phyloP scores from a whole-genome alignment of 2,329 filamentous ascomycete genomes.

The Colletotrichum sp. region DNA sequence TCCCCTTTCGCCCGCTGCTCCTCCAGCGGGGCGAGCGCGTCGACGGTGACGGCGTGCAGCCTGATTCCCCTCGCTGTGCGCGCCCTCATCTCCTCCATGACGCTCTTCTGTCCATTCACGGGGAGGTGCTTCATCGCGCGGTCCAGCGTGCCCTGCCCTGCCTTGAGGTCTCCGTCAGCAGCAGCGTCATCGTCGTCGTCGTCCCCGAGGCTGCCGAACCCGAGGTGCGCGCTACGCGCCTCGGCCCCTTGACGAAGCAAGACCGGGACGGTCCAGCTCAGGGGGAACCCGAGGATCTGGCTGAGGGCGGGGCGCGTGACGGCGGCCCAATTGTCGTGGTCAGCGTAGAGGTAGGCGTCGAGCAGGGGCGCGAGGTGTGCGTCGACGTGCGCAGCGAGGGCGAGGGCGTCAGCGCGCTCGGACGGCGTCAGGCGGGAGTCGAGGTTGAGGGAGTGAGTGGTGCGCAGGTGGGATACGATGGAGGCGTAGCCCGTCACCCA shows the following conservation, averaged over 20 bases:
- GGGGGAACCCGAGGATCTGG: conserved; percentile 79
- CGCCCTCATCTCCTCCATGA: conserved; percentile 68
- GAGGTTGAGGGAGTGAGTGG: conserved; percentile 36
- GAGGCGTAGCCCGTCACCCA: conserved; percentile 66
- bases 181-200: conserved; percentile 51
- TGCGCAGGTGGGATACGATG: conserved; percentile 63
- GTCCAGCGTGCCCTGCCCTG: conserved; percentile 27
- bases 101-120: conserved; percentile 54
- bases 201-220: conserved; percentile 71
- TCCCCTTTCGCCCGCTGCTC: conserved; percentile 50
- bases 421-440: conserved; percentile 43
- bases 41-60: conserved; percentile 73
- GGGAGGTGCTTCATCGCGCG: conserved; percentile 26
- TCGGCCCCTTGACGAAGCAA: conserved; percentile 74
- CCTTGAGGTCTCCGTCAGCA: no score
- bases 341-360: conserved; percentile 88
- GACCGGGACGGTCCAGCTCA: conserved; percentile 86
- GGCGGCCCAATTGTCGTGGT: conserved; percentile 83
- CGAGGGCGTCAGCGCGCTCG: conserved; percentile 53
- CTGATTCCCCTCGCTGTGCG: conserved; percentile 77
- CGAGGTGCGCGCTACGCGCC: conserved; percentile 71
- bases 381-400: conserved; percentile 72
- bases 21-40: conserved; percentile 74
- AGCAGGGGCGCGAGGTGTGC: conserved; percentile 78
- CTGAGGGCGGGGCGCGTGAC: conserved; percentile 83